Conservation (phyloP, 2,329 filamentous ascomycete genomes). For the Epichloe sp. region DNA sequence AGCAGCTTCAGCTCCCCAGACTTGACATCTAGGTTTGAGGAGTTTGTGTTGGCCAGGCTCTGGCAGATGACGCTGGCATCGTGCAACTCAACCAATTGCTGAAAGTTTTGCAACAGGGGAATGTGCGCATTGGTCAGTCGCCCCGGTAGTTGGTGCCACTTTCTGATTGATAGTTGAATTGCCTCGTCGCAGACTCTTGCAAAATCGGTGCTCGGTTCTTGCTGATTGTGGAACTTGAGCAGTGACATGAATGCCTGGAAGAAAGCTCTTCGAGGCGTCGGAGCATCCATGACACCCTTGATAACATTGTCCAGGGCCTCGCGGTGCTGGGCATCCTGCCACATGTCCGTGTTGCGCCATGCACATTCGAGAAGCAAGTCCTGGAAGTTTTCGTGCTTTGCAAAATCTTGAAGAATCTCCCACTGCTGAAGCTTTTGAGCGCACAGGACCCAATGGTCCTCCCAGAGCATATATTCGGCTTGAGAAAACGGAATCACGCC, state of each 20-base stretch:
- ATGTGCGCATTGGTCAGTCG: constrained; percentile 92
- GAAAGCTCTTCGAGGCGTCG: constrained; percentile 84
- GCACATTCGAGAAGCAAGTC: constrained; percentile 90
- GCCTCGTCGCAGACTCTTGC: constrained; percentile 88
- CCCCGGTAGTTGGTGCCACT: constrained; percentile 96
- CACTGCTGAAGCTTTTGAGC: constrained; percentile 98
- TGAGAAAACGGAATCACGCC: constrained; percentile 94
- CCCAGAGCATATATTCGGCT: constrained; percentile 97
- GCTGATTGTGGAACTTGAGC: constrained; percentile 84
- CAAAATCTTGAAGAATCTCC: constrained; percentile 95
- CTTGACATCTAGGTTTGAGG: constrained; percentile 79
- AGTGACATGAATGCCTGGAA: constrained; percentile 98
- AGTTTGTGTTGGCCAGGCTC: constrained; percentile 74
- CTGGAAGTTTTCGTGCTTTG: constrained; percentile 97
- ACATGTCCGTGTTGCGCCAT: constrained; percentile 92
- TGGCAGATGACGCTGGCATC: constrained; percentile 94
- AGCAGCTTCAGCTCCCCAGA: constrained; percentile 91
- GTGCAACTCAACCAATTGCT: constrained; percentile 92
- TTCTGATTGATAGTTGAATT: constrained; percentile 90
- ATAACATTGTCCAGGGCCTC: constrained; percentile 87
- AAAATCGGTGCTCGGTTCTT: constrained; percentile 68
- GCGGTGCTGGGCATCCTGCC: constrained; percentile 73
- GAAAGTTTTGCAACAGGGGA: constrained; percentile 90
- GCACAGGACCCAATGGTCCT: constrained; percentile 97
- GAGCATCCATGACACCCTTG: constrained; percentile 94